Evolutionary conservation across 1,284 basidiomycete species (phyloP).

Genomic region (Rhizoctonia solani): DNA sequence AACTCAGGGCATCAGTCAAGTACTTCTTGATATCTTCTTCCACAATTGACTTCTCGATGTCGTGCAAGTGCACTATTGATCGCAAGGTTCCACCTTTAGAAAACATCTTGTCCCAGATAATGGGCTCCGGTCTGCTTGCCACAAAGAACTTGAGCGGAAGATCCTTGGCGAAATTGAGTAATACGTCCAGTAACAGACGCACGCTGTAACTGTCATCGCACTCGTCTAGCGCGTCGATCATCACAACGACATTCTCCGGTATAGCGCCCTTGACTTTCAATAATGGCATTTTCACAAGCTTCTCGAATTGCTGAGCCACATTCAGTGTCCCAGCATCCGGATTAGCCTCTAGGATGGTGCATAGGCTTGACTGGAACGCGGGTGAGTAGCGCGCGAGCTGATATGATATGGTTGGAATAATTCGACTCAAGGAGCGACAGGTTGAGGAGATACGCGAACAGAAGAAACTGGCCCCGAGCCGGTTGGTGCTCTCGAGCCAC

Average conservation of each 20-base stretch:
- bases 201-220: not conserved
- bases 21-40: slow-evolving; percentile 5
- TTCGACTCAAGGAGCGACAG: not conserved
- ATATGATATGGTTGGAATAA: slow-evolving; percentile 4
- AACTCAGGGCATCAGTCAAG: not conserved
- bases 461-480: slow-evolving; percentile 14
- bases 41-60: not conserved
- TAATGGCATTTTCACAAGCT: not conserved
- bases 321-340: not conserved
- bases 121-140: slow-evolving; percentile 3
- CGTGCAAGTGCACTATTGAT: not conserved
- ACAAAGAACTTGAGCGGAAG: slow-evolving; percentile 11
- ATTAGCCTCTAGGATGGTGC: not conserved
- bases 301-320: not conserved
- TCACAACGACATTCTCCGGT: not conserved
- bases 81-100: not conserved
- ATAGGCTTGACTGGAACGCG: not conserved
- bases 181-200: not conserved
- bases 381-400: slow-evolving; percentile 2
- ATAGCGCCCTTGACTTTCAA: not conserved
- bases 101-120: not conserved
- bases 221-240: slow-evolving; percentile 20
- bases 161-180: not conserved
- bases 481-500: not conserved
- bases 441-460: not conserved